phyloP scores from a whole-genome alignment of 1,284 basidiomycete genomes.

The Ceratobasidium sp. region DNA sequence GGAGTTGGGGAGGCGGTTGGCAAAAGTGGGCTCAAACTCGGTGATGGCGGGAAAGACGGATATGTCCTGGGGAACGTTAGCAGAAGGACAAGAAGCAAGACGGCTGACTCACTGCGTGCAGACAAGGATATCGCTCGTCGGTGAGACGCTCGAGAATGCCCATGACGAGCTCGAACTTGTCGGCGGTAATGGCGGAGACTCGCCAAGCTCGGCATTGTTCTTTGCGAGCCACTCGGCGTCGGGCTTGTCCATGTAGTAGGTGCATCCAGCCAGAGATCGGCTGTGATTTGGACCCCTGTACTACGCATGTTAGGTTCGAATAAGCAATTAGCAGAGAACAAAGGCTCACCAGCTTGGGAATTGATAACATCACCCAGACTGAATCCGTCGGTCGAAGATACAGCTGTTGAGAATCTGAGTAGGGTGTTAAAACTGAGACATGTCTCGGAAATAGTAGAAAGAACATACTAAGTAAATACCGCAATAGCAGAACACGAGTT shows the following conservation, averaged over 20 bases:
- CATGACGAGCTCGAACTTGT: conserved; percentile 96
- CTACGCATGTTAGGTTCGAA: no score
- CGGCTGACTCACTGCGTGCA: conserved; percentile 81
- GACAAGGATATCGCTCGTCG: conserved; percentile 88
- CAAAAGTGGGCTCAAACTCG: conserved; percentile 82
- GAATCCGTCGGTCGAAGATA: no score
- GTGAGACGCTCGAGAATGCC: conserved; percentile 93
- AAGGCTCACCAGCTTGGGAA: no score
- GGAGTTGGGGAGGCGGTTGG: conserved; percentile 67
- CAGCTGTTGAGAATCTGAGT: no score
- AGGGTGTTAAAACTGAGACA: no score
- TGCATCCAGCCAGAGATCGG: no score
- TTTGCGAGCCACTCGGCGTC: conserved; percentile 94
- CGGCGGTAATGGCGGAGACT: conserved; percentile 89
- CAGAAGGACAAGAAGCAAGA: conserved; percentile 7
- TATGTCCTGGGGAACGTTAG: conserved; percentile 57
- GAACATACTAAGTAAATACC: no score
- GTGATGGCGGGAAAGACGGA: conserved; percentile 76
- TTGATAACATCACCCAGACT: no score
- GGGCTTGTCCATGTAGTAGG: conserved; percentile 96
- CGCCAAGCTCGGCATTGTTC: conserved; percentile 86
- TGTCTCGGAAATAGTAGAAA: no score
- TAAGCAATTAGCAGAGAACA: no score
- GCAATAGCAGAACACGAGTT: no score
- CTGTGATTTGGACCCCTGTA: no score